Base-by-base conservation (phyloP, 768 basidiomycete species). In the Boletus rubescentipes region DNA sequence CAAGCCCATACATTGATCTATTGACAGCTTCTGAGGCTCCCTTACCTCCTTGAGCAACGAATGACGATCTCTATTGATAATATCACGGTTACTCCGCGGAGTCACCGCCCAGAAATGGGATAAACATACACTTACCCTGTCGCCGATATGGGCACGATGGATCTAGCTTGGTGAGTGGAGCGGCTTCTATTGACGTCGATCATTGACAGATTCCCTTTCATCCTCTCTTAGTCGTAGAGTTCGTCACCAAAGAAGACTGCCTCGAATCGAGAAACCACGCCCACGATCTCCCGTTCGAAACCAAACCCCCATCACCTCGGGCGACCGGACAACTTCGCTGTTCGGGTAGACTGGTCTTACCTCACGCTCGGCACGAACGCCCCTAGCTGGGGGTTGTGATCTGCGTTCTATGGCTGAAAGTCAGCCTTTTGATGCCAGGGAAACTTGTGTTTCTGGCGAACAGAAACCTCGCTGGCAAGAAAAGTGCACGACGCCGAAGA, bases 231-330 rank as follows among this genome's bases (percentile, higher is more conserved):
- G n/a, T n/a, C n/a, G n/a, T n/a, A n/a, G n/a, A n/a, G n/a, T n/a
- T n/a, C n/a, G n/a, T n/a, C n/a, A n/a, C n/a, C n/a, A n/a, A n/a
- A n/a, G n/a, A n/a, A n/a, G n/a, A n/a, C n/a, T n/a, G n/a, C n/a
- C 75, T 84, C 65, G 82, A 84, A 64, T 71, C 85, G 16, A 74
- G 75, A n/a, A 78, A 83, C 60, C 83, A 85, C 58, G 75, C 77
- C 5, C 61, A 75, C 30, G 77, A 80, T 52, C 65, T 80, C 7
- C 64, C 83, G n/a, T 84, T 81, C 71, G 62, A 67, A 18, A 72
- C 77, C 0, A n/a, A n/a, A n/a, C n/a, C n/a, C 71, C 77, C 2
- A 83, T 83, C 67, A 65, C 67, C 4, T 54, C 72, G 5, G 57
- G 54, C 3, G 61, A 62, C 16, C 85, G 84, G 82, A 85, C 64